phyloP scores from a whole-genome alignment of 805 yeast genomes.

The Candida nanaspora region DNA sequence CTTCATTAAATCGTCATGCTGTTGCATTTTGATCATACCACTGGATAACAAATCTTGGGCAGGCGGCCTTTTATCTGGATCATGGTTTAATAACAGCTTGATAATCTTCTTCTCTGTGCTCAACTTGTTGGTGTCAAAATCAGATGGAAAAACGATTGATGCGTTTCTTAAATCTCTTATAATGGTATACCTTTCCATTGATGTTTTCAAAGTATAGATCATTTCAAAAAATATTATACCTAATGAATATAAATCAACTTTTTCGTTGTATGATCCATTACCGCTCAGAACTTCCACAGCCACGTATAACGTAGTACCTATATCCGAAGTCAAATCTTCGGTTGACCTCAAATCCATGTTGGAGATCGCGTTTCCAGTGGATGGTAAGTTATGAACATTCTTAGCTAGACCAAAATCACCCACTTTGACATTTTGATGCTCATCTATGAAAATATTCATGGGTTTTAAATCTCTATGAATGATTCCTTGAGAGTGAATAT shows the following conservation, averaged over 20 bases:
- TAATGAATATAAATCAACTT: constrained; percentile 91
- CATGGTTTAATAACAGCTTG: constrained; percentile 61
- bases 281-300: constrained; percentile 83
- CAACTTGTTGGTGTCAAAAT: constrained; percentile 46
- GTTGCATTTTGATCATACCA: constrained; percentile 81
- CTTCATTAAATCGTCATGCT: constrained; percentile 82
- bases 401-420: constrained; percentile 98
- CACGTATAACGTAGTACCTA: constrained; percentile 90
- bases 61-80: constrained; percentile 71
- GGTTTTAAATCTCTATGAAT: constrained; percentile 96
- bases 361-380: constrained; percentile 15
- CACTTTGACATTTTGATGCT: constrained; percentile 78
- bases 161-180: constrained; percentile 57
- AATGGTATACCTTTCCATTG: constrained; percentile 84
- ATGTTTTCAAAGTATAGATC: constrained; percentile 79
- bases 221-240: constrained; percentile 96
- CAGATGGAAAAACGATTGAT: constrained; percentile 61
- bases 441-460: constrained; percentile 90
- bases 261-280: constrained; percentile 73
- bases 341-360: constrained; percentile 21
- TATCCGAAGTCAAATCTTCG: constrained; percentile 83
- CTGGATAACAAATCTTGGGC: constrained; percentile 71
- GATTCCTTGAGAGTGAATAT: constrained; percentile 89
- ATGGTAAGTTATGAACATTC: constrained; percentile 54
- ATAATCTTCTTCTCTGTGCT: constrained; percentile 64